Base-by-base conservation (phyloP, 108 stramenopile genomes). In the Chaetoceros muelleri region DNA sequence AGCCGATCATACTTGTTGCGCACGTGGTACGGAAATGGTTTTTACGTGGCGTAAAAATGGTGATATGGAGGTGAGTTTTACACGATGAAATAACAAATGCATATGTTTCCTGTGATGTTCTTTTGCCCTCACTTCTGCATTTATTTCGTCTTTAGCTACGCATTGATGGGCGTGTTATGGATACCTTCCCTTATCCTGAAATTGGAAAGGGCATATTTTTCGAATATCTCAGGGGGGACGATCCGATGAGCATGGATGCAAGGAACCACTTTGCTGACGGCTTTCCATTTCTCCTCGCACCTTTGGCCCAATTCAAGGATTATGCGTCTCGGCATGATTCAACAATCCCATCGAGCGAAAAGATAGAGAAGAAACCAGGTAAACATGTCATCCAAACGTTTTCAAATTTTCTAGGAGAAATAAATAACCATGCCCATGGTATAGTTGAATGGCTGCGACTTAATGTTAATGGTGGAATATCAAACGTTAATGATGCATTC, bases 41-140 rank as follows among this genome's bases (percentile, higher is more conserved):
- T 93, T 93, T 61, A 87, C 86, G 1, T 93, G 91, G 91, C 66
- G 72, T 23, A 86, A 84, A 61, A 75, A 80, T 73, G 91, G 86
- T 7, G 58, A 77, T 61, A 73, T 93, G 51, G 87, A 84, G 73
- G 81, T 84, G 48, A 7, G 78, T 3, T 2, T 53, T 44, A 17
- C 17, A 8, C 17, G 40, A 44, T 13, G 40, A 13, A 44, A 44
- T 55, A n/a, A 48, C 18, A 24, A 16, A 44, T 44, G 44, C 44
- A 16, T 44, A 17, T 17, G 17, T 44, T 44, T 50, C 48, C 19
- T 0, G 53, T 44, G n/a, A 0, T 1, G 2, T 21, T 44, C 13
- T 44, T 1, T 53, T 7, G n/a, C 10, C 46, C n/a, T 31, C 5
- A 29, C 30, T 28, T 22, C 30, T 2, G 34, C 44, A 29, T 25